These are phyloP conservation scores for Naegleria lovaniensis DNA, from an alignment of 208 protist species.

Conservation along the genomic window DNA sequence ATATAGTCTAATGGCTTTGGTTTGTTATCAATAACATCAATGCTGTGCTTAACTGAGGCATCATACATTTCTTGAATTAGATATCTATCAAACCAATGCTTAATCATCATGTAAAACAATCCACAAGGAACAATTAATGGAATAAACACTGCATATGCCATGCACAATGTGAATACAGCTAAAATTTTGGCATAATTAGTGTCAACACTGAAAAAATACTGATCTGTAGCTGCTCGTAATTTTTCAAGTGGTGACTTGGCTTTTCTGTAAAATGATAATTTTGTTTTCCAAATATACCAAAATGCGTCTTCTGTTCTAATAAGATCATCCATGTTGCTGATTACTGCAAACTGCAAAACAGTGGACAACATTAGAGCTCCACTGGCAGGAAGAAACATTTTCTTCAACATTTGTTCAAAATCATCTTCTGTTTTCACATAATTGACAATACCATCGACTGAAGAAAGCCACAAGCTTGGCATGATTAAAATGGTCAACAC, in stretches of 20 bases:
- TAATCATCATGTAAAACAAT: not conserved
- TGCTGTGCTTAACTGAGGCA: not conserved
- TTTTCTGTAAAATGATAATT: not conserved
- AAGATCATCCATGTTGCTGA: not conserved
- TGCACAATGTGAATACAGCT: not conserved
- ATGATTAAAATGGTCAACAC: not conserved
- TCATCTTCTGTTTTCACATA: not conserved
- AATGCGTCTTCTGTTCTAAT: not conserved
- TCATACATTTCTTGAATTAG: not conserved
- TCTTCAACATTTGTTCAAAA: not conserved
- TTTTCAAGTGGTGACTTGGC: not conserved
- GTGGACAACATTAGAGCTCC: not conserved
- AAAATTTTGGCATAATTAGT: not conserved
- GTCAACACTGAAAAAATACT: not conserved
- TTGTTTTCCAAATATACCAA: not conserved
- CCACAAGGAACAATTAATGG: not conserved
- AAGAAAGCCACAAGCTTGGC: not conserved
- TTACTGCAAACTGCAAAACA: not conserved
- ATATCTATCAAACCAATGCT: not conserved
- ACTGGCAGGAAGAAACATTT: not conserved
- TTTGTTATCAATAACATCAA: not conserved
- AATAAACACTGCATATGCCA: not conserved
- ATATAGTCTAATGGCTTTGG: not conserved
- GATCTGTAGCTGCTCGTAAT: not conserved
- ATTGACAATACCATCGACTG: conserved; percentile 2